Evolutionary conservation across 495 filamentous ascomycete species (phyloP), one percentile per base, ranked within the genome.

Genomic region (Lepraria neglecta): DNA sequence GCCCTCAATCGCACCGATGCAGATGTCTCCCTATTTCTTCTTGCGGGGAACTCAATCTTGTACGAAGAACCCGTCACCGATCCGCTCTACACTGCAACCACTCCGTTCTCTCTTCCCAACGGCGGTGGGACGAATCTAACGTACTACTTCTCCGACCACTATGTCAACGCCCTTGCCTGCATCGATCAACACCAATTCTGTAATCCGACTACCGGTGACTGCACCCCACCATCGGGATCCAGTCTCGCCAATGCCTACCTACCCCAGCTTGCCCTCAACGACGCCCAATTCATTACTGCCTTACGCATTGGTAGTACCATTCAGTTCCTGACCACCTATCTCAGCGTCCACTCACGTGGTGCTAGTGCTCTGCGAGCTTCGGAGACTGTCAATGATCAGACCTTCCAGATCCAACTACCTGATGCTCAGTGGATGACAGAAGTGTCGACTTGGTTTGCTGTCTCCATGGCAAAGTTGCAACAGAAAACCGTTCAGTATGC

Each of bases 241-340:
- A 0, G 0, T 4, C 35, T 31, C 0, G 30, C 52, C 1, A 0
- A 3, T 33, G 15, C 10, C 28, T 74, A 77, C 61, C 75, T 78
- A 38, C 68, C 71, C 6, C 77, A 76, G 55, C 70, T 80, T 10
- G 68, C 71, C 10, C 77, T 80, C 4, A 72, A 80, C 68, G 76
- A 78, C 53, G 67, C 74, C 58, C 76, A 74, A 60, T 73, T 77
- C 17, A 73, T 72, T 59, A 80, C 81, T 52, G 73, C 76, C 31
- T 69, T 73, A n/a, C 64, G 62, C 5, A 72, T 83, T 21, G 56
- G 59, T 2, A 42, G 56, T 4, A 63, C 40, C 11, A 65, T 5
- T 68, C 72, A 56, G 69, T 77, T 33, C 40, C 60, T 44, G 62
- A 72, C n/a, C 74, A 80, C 65, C 59, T 67, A 65, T 71, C 67